These are phyloP conservation scores for Chloromonas sp. DNA, from an alignment of 163 green algal genomes.

Conservation along the genomic window DNA sequence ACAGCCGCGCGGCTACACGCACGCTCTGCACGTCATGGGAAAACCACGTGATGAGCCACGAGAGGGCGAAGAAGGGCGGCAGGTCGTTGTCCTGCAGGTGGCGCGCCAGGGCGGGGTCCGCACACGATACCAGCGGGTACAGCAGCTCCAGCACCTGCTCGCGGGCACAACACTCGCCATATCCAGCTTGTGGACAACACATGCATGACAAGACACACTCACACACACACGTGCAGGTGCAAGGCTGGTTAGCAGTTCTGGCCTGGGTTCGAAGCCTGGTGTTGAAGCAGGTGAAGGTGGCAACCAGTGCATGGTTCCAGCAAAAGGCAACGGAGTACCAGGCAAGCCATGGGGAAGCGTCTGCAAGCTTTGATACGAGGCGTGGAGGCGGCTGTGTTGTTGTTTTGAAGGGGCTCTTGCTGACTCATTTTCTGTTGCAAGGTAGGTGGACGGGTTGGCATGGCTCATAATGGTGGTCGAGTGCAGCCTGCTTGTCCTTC, in stretches of 20 bases:
- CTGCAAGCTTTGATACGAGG: too few species aligned
- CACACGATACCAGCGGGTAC: constrained; percentile 44
- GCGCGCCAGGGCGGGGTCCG: constrained; percentile 52
- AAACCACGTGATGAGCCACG: constrained; percentile 87
- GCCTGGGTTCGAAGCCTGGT: not conserved
- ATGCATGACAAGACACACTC: not conserved
- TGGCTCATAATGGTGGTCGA: too few species aligned
- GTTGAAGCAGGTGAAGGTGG: too few species aligned
- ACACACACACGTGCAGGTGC: not conserved
- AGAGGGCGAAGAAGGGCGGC: constrained; percentile 52
- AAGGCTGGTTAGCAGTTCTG: not conserved
- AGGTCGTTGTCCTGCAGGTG: constrained; percentile 18
- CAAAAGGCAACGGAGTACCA: too few species aligned
- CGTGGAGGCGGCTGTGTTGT: too few species aligned
- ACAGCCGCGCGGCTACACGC: constrained; percentile 59
- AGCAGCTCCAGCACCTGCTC: constrained; percentile 20
- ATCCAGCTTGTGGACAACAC: not conserved
- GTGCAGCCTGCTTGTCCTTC: too few species aligned
- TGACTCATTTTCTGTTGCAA: too few species aligned
- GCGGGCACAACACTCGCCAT: not conserved
- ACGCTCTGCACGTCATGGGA: constrained; percentile 52
- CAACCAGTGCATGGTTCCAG: too few species aligned
- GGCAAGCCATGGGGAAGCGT: too few species aligned
- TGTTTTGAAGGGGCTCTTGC: too few species aligned
- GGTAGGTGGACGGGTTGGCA: too few species aligned